These are phyloP conservation scores for Serendipita indica DNA, from an alignment of 768 basidiomycete genomes.

Conservation along the genomic window DNA sequence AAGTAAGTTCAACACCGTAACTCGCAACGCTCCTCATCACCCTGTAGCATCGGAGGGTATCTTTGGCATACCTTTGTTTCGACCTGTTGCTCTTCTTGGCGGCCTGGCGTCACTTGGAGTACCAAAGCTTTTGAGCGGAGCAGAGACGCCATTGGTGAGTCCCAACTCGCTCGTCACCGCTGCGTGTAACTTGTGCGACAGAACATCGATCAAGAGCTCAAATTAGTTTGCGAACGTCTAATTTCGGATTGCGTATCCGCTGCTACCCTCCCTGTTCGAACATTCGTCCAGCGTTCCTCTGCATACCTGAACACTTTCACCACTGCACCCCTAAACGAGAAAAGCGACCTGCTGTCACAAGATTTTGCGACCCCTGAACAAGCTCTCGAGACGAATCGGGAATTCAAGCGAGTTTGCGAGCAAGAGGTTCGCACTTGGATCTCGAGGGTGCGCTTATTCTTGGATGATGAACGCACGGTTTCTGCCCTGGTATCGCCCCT, in stretches of 20 bases:
- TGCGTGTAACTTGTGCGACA: conserved; percentile 21
- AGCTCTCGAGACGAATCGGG: conserved; percentile 34
- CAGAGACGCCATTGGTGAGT: conserved; percentile 8
- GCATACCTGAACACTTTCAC: conserved; percentile 21
- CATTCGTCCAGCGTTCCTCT: conserved; percentile 45
- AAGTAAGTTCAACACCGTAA: no score
- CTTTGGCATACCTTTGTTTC: conserved; percentile 54
- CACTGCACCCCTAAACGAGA: conserved; percentile 20
- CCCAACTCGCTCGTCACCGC: neutral
- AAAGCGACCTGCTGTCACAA: conserved; percentile 20
- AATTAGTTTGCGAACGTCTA: conserved; percentile 69
- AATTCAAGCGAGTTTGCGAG: conserved; percentile 41
- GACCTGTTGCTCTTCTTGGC: conserved; percentile 25
- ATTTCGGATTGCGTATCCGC: conserved; percentile 47
- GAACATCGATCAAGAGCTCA: conserved; percentile 80
- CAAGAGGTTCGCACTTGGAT: conserved; percentile 41
- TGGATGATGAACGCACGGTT: conserved; percentile 68
- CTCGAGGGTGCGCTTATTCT: conserved; percentile 52
- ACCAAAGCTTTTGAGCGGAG: conserved; percentile 9
- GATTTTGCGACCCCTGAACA: conserved; percentile 38
- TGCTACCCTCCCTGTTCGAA: conserved; percentile 43
- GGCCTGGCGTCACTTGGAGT: conserved; percentile 27
- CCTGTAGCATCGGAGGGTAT: conserved; percentile 33
- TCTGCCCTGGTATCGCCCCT: conserved; percentile 64
- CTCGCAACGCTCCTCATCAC: no score